Evolutionary conservation across 441 rosid genomes (phyloP), one percentile per base, ranked within the genome.

Genomic region (Metrosideros polymorpha): DNA sequence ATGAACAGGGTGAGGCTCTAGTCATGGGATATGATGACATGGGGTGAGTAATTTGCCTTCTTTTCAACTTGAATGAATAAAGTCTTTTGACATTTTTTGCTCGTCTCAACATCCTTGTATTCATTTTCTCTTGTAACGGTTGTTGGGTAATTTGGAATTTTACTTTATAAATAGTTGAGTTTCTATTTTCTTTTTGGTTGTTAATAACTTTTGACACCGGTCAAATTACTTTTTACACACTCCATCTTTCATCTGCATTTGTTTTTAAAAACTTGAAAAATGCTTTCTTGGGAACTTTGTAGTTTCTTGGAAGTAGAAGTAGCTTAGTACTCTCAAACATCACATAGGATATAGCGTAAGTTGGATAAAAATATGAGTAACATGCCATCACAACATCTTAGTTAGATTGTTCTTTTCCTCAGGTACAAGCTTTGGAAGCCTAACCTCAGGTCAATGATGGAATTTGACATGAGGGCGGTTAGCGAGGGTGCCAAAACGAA

Each of bases 1-100:
- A 75, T 75, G 82, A 42, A 75, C 95, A 97, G 99, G 99, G 99
- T 13, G 98, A 97, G 94, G 99, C 99, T 71, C 93, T 97, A 82
- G 99, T 97, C 86, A 95, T 96, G 99, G 99, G 99, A 91, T 97
- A 97, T 79, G 99, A 97, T 93, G 95, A 95, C 89, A 97, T 97
- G 98, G 99, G 99, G 99, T 96, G 88, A 91, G 97, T 91, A 82
- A 53, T 66, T 51, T 87, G 54, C 89, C 89, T 89, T 79, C 82
- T 86, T 77, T 84, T 43, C 32, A 51, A 35, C 85, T 82, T 61
- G 86, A 85, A 82, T 86, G 85, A 76, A 49, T 53, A 89, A 50
- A 87, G 53, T 83, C n/a, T 84, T 82, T 82, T 49, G 22, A 30
- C 24, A 1, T 30, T 12, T 52, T 42, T 83, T 39, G 82, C 82